Base-by-base conservation (phyloP, 2,329 filamentous ascomycete genomes). In the Colletotrichum euphorbiae region DNA sequence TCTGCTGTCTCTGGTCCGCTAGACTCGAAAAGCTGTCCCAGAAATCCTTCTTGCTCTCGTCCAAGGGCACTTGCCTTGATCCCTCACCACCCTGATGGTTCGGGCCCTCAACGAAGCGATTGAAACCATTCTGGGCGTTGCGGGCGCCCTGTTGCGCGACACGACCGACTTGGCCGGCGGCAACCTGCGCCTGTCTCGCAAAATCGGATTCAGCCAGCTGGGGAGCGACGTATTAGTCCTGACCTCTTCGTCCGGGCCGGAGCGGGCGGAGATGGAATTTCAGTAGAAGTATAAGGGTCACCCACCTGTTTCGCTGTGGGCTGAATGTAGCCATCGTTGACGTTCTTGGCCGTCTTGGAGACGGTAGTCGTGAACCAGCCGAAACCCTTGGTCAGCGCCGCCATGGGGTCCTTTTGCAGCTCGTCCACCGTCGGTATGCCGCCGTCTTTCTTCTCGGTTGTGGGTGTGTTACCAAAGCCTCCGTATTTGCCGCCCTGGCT, bases 341-440 rank as follows among this genome's bases (percentile, higher is more conserved):
- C 91, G 15, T 89, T 93, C 84, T 97, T 97, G 42, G 94, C 96
- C 71, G 93, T 92, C 84, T 96, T 97, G 28, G 90, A 90, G 46
- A 98, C 93, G 12, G 93, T 94, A 38, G 89, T 91, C 17, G 93
- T 88, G 75, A 98, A 93, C 94, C 96, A 98, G 8, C 95, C 95
- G 75, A 98, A 97, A 0, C 95, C 93, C 80, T 97, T 98, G 31
- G 90, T 93, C 73, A 99, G 80, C 15, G 95, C 94, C 1, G 89
- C 94, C 70, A 98, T 84, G 0, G 96, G 94, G 77, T 99, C 96
- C 76, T 90, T 92, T 79, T 97, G 93, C 76, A 98, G 88, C 62
- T 98, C 95, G 62, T 96, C 91, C n/a, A 96, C 82, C 12, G 89
- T 89, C 0, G 92, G 92, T 28, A 92, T 80, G 11, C 78, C 79